Percentiles rank a stretch among this genome's conserved stretches.
Evolutionary conservation across 345 rosid genomes (phyloP).

Genomic region (Ceriops zippeliana): DNA sequence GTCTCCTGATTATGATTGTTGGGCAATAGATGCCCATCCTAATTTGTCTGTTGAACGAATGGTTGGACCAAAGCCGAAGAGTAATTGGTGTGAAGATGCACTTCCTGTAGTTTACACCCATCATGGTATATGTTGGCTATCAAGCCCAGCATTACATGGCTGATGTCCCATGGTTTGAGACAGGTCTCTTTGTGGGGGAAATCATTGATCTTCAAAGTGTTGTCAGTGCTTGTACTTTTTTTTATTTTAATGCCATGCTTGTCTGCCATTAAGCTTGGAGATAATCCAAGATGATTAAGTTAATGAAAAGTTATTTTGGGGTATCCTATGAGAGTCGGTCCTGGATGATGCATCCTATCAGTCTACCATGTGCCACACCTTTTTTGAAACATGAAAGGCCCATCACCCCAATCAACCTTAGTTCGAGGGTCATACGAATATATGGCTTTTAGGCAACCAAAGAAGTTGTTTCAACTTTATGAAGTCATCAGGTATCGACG

Average conservation of each 20-base stretch:
- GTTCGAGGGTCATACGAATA: conserved; percentile 14
- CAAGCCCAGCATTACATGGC: conserved; percentile 12
- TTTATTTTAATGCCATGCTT: conserved; percentile 5
- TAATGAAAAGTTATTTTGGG: conserved; percentile 18
- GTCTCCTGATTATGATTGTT: conserved; percentile 17
- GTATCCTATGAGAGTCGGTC: conserved; percentile 29
- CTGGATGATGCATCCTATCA: conserved; percentile 29
- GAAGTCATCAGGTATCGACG: background rate
- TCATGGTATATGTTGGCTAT: conserved; percentile 16
- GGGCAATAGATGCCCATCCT: conserved; percentile 17
- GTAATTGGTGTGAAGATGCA: conserved; percentile 21
- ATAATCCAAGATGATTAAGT: background rate
- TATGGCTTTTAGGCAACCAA: background rate
- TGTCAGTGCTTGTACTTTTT: conserved; percentile 1
- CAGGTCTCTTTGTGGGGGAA: conserved; percentile 28
- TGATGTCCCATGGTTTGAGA: conserved; percentile 13
- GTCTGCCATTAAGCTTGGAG: too few relatives aligned
- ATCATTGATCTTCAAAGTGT: background rate
- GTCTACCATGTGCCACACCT: conserved; percentile 25
- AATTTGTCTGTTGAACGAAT: conserved; percentile 28
- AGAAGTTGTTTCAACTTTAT: background rate
- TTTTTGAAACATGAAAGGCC: conserved; percentile 34
- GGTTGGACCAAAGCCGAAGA: conserved; percentile 24
- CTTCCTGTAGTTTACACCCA: conserved; percentile 28
- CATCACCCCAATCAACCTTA: conserved; percentile 28